A percentile compares a stretch with the other conserved stretches of the same genome.
Evolutionary conservation across 371 early-diverging fungal genomes (phyloP).

Genomic region (Massospora cicadina): DNA sequence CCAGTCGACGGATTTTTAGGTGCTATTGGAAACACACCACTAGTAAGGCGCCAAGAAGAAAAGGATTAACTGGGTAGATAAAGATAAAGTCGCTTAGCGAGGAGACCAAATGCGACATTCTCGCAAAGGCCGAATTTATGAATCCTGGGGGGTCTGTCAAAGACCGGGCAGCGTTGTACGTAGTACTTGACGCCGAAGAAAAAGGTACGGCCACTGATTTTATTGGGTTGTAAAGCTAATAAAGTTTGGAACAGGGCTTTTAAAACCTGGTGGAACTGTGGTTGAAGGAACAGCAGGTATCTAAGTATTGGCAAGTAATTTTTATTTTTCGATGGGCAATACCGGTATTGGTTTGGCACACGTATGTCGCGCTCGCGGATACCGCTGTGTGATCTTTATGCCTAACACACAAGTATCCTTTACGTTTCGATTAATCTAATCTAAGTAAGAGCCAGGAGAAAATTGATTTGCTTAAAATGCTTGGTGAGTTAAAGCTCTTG

Average conservation of each 20-base stretch:
- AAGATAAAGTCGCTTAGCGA: constrained; percentile 52
- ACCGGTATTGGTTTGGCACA: constrained; percentile 94
- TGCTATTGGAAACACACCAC: constrained; percentile 87
- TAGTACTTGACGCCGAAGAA: constrained; percentile 86
- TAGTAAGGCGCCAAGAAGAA: constrained; percentile 29
- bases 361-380: constrained; percentile 86
- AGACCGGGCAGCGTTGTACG: constrained; percentile 84
- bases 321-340: constrained; percentile 24
- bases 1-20: constrained; percentile 56
- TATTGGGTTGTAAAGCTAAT: too few species aligned
- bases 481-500: constrained; percentile 24
- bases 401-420: constrained; percentile 71
- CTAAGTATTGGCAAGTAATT: neutral
- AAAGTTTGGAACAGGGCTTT: constrained; percentile 27
- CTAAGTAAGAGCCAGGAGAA: constrained; percentile 60
- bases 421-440: neutral
- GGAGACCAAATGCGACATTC: constrained; percentile 72
- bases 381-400: constrained; percentile 92
- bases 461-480: constrained; percentile 77
- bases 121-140: constrained; percentile 94
- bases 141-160: constrained; percentile 97
- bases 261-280: constrained; percentile 81
- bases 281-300: constrained; percentile 88
- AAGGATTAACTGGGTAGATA: constrained; percentile 25
- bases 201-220: constrained; percentile 15